These are phyloP conservation scores for Spatholobus suberectus DNA, from an alignment of 306 rosid genomes.

Conservation along the genomic window DNA sequence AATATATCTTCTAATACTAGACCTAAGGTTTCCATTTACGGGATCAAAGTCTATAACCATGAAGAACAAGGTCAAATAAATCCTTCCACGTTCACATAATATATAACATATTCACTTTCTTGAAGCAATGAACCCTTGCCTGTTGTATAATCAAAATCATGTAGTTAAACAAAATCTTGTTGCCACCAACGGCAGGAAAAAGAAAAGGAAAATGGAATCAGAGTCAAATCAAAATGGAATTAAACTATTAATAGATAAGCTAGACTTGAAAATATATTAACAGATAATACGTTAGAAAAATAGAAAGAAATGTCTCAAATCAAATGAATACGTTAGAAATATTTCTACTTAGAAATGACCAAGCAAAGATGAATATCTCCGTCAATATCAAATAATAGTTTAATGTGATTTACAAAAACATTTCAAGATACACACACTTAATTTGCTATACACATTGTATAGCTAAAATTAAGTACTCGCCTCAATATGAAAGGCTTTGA, in stretches of 20 bases:
- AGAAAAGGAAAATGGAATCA: background rate
- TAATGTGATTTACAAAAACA: background rate
- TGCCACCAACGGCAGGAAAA: background rate
- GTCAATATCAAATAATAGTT: background rate
- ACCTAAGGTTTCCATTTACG: background rate
- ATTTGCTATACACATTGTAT: too few species aligned
- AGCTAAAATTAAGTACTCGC: too few species aligned
- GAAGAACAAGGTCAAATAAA: too few species aligned
- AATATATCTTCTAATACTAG: conserved; percentile 18
- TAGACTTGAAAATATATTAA: background rate
- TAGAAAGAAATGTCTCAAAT: background rate
- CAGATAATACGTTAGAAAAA: background rate
- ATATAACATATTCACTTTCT: background rate
- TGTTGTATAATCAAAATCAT: background rate
- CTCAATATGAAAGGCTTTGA: too few species aligned
- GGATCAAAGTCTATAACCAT: background rate
- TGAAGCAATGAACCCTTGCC: background rate
- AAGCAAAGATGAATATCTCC: conserved; percentile 3
- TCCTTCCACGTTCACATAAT: background rate
- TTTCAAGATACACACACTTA: background rate
- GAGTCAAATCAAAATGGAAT: background rate
- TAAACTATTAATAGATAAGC: background rate
- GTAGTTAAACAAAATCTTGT: background rate
- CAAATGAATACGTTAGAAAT: background rate
- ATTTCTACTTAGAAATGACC: conserved; percentile 13